Base-by-base conservation (phyloP, 163 green algal genomes). In the Coccomyxa subellipsoidea region DNA sequence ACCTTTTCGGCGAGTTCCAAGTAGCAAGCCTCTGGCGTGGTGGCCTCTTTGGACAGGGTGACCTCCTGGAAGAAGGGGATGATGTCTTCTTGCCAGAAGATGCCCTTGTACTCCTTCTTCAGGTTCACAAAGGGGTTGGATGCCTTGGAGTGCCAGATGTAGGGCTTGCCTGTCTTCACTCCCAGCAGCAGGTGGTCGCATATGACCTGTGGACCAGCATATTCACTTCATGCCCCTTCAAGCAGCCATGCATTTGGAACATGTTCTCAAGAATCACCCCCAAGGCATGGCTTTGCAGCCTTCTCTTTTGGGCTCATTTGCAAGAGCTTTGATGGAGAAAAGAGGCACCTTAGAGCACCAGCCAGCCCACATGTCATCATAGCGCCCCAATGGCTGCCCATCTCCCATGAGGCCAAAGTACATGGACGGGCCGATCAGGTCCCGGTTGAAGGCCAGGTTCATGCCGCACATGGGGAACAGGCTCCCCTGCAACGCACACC, bases 331-430 rank as follows among this genome's bases (percentile, higher is more conserved):
- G n/a, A n/a, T n/a, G n/a, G n/a, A n/a, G n/a, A n/a, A 69, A 32
- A 15, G 34, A 35, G 75, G 31, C 38, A 94, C 92, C 92, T 98
- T 98, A 39, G 83, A 85, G 87, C 96, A 99, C 96, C 96, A 99
- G 39, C 96, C 96, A 0, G 96, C 96, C 96, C 96, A 99, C 96
- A 99, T 99, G 90, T 99, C 96, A 79, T 98, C 95, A 82, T 99
- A 99, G 7, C 96, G 89, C 23, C 95, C 94, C 81, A 98, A 95
- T 23, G 96, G 95, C 90, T 98, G 95, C 29, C 96, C 96, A 82
- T 98, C 95, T 31, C 96, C 96, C 95, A 98, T 98, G 25, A 99
- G 93, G 0, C 96, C 96, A 89, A 99, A 99, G 93, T 99, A 99
- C 95, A 99, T 98, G 71, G 93, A 96, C 4, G 96, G 92, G 1